Percentiles rank a stretch among this genome's conserved stretches.
These are phyloP conservation scores for Lasiosphaeria hispida DNA, from an alignment of 495 filamentous ascomycete genomes.

Conservation along the genomic window DNA sequence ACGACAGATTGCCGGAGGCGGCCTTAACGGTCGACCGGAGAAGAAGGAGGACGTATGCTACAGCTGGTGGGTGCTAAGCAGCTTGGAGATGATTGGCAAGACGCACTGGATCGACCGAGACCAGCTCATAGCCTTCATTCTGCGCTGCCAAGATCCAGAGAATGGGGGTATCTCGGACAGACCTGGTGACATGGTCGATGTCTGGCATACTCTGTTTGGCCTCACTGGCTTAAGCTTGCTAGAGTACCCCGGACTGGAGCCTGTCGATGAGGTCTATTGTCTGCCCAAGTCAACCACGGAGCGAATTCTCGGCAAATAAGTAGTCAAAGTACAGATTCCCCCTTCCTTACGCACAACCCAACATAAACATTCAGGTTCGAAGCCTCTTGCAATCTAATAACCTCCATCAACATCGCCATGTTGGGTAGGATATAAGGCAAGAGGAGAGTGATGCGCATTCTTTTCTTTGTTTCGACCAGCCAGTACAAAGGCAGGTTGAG, in stretches of 20 bases:
- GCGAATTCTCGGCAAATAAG: slow-evolving; percentile 46
- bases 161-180: slow-evolving; percentile 84
- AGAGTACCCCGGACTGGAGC: slow-evolving; percentile 66
- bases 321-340: neutral
- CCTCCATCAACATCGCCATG: slow-evolving; percentile 49
- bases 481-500: neutral
- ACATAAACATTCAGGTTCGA: slow-evolving; percentile 3
- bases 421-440: slow-evolving; percentile 68
- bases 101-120: slow-evolving; percentile 87
- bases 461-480: neutral
- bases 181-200: slow-evolving; percentile 92
- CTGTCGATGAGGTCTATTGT: slow-evolving; percentile 87
- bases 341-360: neutral
- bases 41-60: slow-evolving; percentile 98
- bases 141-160: slow-evolving; percentile 83
- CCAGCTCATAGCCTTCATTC: slow-evolving; percentile 74
- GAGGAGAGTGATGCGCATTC: slow-evolving; percentile 51
- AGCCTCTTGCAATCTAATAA: slow-evolving; percentile 74
- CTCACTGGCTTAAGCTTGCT: slow-evolving; percentile 85
- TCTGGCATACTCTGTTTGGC: slow-evolving; percentile 92
- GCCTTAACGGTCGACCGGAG: slow-evolving; percentile 90
- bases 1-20: slow-evolving; percentile 80
- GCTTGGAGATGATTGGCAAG: slow-evolving; percentile 81
- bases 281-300: slow-evolving; percentile 67
- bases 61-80: slow-evolving; percentile 95